Base-by-base conservation (phyloP, 2,329 filamentous ascomycete species). In the Amphichorda felina region DNA sequence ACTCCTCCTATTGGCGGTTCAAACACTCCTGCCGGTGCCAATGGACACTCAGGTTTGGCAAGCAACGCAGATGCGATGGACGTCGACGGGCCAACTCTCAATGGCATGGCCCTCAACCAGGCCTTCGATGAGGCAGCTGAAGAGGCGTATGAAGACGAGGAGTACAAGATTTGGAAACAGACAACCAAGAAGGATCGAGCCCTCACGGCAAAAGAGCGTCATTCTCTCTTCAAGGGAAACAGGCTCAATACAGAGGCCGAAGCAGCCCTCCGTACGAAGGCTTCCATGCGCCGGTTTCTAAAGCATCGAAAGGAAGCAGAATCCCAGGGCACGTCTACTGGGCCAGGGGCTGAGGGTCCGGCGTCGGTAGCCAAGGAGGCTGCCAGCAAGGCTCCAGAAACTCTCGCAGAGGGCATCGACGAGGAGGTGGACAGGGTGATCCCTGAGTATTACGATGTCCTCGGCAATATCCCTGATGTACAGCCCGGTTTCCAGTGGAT, bases 111-210 rank as follows among this genome's bases (percentile, higher is more conserved):
- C 1, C 52, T 82, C 15, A 70, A 69, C 27, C 74, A 79, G 35
- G 72, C 75, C 1, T 69, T 83, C 38, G 74, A 73, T 13, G 70
- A 81, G 39, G 72, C 73, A 21, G 70, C 67, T 11, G 82, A 93
- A 46, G 84, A 94, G 45, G 71, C 74, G 10, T 86, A 86, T 45
- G 77, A 93, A 46, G 88, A 96, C 47, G 88, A 96, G 39, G 89
- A 95, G 52, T 94, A 91, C 61, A 94, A 93, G 55, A 83, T 91
- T 25, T 98, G 93, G 91, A 98, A 96, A 62, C 89, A 96, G 57
- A 86, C 94, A 28, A 98, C 91, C 2, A 96, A 96, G 61, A 95
- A 91, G 54, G 88, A 94, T 50, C 79, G 91, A 42, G 91, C 91
- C 4, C 64, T 82, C 17, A 76, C 89, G 36, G 82, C 91, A 40